These are phyloP conservation scores for Mesotaenium endlicherianum DNA, from an alignment of 139 green algal species.

Conservation along the genomic window DNA sequence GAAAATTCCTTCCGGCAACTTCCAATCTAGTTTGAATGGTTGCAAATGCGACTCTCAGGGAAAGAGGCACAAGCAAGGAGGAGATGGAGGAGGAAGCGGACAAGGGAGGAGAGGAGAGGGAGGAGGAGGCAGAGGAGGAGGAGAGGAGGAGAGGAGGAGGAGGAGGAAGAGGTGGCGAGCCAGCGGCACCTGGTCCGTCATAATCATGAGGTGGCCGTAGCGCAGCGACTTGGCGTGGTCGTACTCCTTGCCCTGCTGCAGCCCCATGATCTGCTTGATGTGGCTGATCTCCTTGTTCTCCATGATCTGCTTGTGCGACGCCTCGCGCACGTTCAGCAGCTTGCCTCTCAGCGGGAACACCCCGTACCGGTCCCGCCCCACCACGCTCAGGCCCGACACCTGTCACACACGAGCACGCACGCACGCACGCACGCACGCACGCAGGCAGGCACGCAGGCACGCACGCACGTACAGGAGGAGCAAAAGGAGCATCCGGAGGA, in stretches of 20 bases:
- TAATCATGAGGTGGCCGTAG: slow-evolving; percentile 99
- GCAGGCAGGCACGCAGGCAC: too few species aligned
- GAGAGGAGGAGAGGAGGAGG: background rate
- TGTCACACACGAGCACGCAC: slow-evolving; percentile 12
- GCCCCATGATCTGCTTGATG: slow-evolving; percentile 99
- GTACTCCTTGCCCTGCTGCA: slow-evolving; percentile 96
- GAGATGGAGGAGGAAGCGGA: too few species aligned
- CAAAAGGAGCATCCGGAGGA: too few species aligned
- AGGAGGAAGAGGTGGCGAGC: background rate
- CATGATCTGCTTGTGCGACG: slow-evolving; percentile 80
- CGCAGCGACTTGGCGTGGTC: slow-evolving; percentile 84
- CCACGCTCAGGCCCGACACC: slow-evolving; percentile 86
- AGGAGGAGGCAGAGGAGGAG: background rate
- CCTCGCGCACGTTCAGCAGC: slow-evolving; percentile 98
- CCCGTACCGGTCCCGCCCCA: slow-evolving; percentile 91
- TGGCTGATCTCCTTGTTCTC: slow-evolving; percentile 95
- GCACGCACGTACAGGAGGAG: too few species aligned
- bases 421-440: too few species aligned
- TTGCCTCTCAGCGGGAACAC: slow-evolving; percentile 98
- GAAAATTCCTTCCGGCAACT: too few species aligned
- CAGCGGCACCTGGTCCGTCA: slow-evolving; percentile 92
- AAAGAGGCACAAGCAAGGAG: too few species aligned
- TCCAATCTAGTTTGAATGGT: too few species aligned
- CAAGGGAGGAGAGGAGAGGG: too few species aligned
- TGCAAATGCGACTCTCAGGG: too few species aligned